Conservation (phyloP, 2,329 filamentous ascomycete genomes). For the Verticillium alfalfae region DNA sequence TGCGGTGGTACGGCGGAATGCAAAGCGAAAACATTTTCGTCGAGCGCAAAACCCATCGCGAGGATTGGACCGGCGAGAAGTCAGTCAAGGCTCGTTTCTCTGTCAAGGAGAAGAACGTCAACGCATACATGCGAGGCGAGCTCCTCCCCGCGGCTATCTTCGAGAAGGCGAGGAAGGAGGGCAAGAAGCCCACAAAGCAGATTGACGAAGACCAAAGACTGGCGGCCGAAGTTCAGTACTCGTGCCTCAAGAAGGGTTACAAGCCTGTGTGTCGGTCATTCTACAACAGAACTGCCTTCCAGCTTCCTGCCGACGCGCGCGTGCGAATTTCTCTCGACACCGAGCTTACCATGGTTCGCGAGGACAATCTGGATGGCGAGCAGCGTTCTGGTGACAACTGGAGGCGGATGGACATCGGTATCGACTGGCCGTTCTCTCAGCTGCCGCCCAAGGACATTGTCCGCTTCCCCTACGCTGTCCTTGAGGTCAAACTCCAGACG, state of each 20-base stretch:
- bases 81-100: constrained; percentile 96
- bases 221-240: constrained; percentile 89
- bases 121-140: constrained; percentile 79
- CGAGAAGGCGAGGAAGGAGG: constrained; percentile 91
- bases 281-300: constrained; percentile 97
- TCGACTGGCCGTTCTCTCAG: constrained; percentile 91
- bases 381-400: constrained; percentile 79
- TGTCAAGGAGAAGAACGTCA: constrained; percentile 96
- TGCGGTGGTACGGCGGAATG: constrained; percentile 98
- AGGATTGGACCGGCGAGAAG: constrained; percentile 99
- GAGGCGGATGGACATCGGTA: constrained; percentile 94
- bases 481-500: constrained; percentile 97
- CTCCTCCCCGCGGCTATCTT: constrained; percentile 86
- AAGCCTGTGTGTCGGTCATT: constrained; percentile 90
- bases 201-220: constrained; percentile 88
- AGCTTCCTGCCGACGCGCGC: constrained; percentile 90
- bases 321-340: constrained; percentile 97
- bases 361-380: constrained; percentile 86
- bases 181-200: constrained; percentile 87
- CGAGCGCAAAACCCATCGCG: constrained; percentile 94
- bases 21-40: constrained; percentile 92
- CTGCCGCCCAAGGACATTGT: constrained; percentile 79
- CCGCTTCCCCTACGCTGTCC: constrained; percentile 89
- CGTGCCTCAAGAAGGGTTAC: constrained; percentile 79
- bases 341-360: constrained; percentile 88